phyloP scores from a whole-genome alignment of 768 basidiomycete genomes.

The Lentinula boryana region DNA sequence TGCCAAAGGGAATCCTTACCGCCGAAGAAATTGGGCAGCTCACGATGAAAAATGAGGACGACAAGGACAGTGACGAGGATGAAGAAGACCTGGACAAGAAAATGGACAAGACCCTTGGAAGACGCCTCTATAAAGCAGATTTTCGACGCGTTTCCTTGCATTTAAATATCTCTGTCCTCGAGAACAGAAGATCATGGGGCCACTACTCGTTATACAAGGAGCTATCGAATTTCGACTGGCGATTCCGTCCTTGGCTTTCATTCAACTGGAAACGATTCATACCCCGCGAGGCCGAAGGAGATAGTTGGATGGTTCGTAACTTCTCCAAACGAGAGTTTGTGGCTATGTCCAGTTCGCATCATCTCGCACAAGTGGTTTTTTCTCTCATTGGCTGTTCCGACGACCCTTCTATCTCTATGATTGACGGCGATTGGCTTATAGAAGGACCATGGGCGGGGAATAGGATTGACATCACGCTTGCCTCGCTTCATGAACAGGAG shows the following conservation, averaged over 20 bases:
- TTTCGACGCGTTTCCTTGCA: no score
- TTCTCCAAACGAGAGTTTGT: background rate
- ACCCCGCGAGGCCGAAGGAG: background rate
- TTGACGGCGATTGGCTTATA: background rate
- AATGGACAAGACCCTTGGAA: background rate
- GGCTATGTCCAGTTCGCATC: background rate
- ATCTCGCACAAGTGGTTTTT: background rate
- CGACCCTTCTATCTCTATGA: background rate
- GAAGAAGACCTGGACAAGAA: no score
- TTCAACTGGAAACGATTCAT: background rate
- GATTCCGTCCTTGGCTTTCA: background rate
- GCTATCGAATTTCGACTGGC: background rate
- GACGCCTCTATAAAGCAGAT: background rate
- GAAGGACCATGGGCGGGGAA: background rate
- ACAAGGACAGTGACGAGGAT: background rate
- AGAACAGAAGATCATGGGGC: background rate
- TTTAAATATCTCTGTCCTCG: background rate
- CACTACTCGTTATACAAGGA: no score
- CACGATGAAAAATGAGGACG: no score
- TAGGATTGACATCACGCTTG: background rate
- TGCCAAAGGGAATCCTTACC: background rate
- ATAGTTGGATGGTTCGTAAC: background rate
- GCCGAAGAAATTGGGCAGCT: background rate
- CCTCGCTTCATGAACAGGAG: background rate
- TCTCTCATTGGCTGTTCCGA: background rate